Conservation (phyloP, 441 rosid species). For the Erodium chrysanthum region DNA sequence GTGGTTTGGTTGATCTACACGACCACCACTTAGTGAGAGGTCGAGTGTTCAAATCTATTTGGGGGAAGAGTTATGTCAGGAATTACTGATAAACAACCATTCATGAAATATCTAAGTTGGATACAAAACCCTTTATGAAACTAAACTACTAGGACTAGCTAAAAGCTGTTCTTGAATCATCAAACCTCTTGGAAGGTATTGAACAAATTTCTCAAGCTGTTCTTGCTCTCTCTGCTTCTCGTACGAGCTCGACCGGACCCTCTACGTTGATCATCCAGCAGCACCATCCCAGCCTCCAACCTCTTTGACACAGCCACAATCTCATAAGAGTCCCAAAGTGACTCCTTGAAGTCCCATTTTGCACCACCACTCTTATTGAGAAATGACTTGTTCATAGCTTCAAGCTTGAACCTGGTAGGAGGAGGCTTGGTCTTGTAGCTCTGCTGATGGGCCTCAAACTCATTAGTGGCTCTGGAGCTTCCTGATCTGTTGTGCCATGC, state of each 20-base stretch:
- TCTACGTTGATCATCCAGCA: slow-evolving; percentile 27
- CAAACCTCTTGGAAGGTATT: slow-evolving; percentile 4
- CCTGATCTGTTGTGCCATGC: slow-evolving; percentile 56
- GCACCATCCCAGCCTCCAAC: slow-evolving; percentile 40
- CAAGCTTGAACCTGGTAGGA: slow-evolving; percentile 43
- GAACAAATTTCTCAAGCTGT: slow-evolving; percentile 54
- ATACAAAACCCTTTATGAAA: no score
- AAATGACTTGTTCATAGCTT: slow-evolving; percentile 32
- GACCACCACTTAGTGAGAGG: no score
- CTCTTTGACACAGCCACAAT: slow-evolving; percentile 41
- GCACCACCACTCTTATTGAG: slow-evolving; percentile 11
- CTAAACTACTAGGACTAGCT: no score
- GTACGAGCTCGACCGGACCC: slow-evolving; percentile 16
- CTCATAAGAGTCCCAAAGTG: slow-evolving; percentile 65
- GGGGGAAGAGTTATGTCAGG: no score
- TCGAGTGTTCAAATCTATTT: no score
- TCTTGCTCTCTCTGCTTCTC: slow-evolving; percentile 38
- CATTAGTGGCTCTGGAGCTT: slow-evolving; percentile 31
- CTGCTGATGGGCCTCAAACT: slow-evolving; percentile 38
- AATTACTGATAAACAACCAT: no score
- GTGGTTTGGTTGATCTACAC: no score
- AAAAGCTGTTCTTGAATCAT: no score
- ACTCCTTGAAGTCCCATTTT: slow-evolving; percentile 57
- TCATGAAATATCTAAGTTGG: no score
- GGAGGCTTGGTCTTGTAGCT: slow-evolving; percentile 41